Evolutionary conservation across 2,329 filamentous ascomycete species (phyloP).

Genomic region (Zalaria sp.): DNA sequence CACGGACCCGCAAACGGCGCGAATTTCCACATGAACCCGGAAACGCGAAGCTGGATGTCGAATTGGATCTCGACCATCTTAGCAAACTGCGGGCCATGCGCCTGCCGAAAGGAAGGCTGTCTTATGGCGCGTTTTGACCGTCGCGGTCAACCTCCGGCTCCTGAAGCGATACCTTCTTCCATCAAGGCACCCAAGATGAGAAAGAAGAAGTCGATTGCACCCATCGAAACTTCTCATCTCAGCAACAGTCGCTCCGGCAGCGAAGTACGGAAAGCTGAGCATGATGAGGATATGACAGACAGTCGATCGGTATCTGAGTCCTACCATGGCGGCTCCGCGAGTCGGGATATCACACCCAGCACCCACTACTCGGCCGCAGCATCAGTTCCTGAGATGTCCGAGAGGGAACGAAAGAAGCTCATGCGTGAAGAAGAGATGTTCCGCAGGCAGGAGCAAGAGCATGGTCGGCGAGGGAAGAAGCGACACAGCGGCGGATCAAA

Average conservation of each 20-base stretch:
- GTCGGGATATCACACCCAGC: conserved; percentile 48
- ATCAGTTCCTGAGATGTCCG: conserved; percentile 39
- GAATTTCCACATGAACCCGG: conserved; percentile 2
- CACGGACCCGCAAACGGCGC: background rate
- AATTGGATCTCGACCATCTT: conserved; percentile 56
- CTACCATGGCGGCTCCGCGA: conserved; percentile 39
- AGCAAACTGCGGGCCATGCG: conserved; percentile 67
- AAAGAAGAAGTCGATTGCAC: conserved; percentile 37
- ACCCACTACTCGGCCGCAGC: conserved; percentile 35
- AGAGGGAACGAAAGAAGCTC: conserved; percentile 48
- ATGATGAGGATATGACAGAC: conserved; percentile 43
- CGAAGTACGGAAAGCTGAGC: conserved; percentile 36
- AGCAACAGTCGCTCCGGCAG: conserved; percentile 47
- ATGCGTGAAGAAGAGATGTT: conserved; percentile 49
- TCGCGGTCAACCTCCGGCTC: conserved; percentile 8
- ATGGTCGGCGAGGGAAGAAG: conserved; percentile 34
- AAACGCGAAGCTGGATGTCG: conserved; percentile 36
- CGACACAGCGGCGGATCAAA: conserved; percentile 42
- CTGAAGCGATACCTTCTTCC: conserved; percentile 10
- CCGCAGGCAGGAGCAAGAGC: conserved; percentile 43
- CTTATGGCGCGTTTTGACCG: conserved; percentile 20
- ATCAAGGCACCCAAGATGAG: conserved; percentile 26
- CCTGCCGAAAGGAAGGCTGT: conserved; percentile 41
- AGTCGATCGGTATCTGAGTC: conserved; percentile 44
- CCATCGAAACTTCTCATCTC: conserved; percentile 36